Percentiles rank a stretch among this genome's conserved stretches.
Conservation (phyloP, 2,329 filamentous ascomycete genomes). For the Aureobasidium namibiae region DNA sequence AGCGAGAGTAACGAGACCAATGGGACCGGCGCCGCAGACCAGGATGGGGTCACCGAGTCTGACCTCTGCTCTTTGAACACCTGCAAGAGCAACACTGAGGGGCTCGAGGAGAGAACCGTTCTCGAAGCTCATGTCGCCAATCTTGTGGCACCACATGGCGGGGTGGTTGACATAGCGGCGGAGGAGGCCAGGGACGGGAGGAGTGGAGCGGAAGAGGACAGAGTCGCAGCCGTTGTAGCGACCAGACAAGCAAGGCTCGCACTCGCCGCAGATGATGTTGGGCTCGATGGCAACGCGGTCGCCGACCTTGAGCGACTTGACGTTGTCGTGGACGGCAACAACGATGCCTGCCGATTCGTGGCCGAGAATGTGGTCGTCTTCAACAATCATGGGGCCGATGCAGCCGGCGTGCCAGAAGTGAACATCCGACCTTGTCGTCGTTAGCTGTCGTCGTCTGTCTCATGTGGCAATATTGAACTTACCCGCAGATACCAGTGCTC, state of each 20-base stretch:
- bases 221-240: conserved; percentile 91
- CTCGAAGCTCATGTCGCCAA: conserved; percentile 85
- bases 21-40: conserved; percentile 88
- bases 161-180: conserved; percentile 93
- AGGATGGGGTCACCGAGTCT: conserved; percentile 78
- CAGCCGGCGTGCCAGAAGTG: conserved; percentile 96
- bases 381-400: conserved; percentile 93
- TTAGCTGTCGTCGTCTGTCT: not conserved
- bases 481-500: conserved; percentile 95
- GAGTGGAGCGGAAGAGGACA: conserved; percentile 82
- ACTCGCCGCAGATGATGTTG: conserved; percentile 83
- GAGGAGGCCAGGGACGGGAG: conserved; percentile 77
- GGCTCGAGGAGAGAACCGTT: conserved; percentile 87
- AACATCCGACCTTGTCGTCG: conserved; percentile 67
- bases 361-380: conserved; percentile 80
- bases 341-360: conserved; percentile 85
- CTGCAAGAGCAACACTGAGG: conserved; percentile 78
- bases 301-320: conserved; percentile 68
- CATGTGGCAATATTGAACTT: no score
- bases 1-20: conserved; percentile 80
- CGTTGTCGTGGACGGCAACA: conserved; percentile 72
- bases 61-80: conserved; percentile 73
- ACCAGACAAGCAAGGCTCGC: conserved; percentile 84
- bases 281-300: conserved; percentile 93
- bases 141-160: conserved; percentile 92